Evolutionary conservation across 805 yeast genomes (phyloP), one percentile per base, ranked within the genome.

Genomic region (Kodamaea hsintzibuensis): DNA sequence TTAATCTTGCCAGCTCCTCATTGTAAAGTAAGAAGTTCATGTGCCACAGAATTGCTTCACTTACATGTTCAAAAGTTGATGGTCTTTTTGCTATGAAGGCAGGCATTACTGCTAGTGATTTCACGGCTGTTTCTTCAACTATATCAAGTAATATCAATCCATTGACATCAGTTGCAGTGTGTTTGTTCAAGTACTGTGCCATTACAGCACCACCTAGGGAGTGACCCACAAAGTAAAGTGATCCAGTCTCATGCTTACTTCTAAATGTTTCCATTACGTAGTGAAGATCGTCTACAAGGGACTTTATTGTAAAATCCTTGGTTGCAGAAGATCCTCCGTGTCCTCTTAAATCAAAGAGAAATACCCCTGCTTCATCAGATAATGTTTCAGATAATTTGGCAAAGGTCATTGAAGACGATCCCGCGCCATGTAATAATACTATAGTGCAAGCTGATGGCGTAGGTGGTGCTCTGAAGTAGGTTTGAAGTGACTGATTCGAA

Each of bases 391-490:
- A 69, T 19, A 90, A 61, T 22, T 73, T 65, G 0, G 89, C 88
- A 72, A 89, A 95, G 1, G 97, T 79, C 71, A 89, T 72, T 0
- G 88, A 91, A 1, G 89, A 82, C 0, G 98, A 91, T 0, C 98
- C 99, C 0, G 97, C 98, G 1, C 99, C 99, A 68, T 95, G 99
- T 59, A 90, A 95, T 60, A 85, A 84, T 1, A 95, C 71, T 60
- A 89, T 84, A 1, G 91, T 61, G 0, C 96, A 91, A 0, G 75
- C 65, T 0, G 64, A 61, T 0, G 61, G 56, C 0, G 60, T 51
- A 0, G 42, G 22, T 0, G 96, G 92, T 0, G 82, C 74, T 7
- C 73, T 73, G 59, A 77, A 88, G 65, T 84, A 89, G 0, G 84
- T 80, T 55, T 85, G 62, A 51, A 76, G 19, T 33, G 19, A 61